A percentile compares a stretch with the other conserved stretches of the same genome.
Conservation (phyloP, 2,329 filamentous ascomycete genomes). For the Ilyonectria mors-panacis region DNA sequence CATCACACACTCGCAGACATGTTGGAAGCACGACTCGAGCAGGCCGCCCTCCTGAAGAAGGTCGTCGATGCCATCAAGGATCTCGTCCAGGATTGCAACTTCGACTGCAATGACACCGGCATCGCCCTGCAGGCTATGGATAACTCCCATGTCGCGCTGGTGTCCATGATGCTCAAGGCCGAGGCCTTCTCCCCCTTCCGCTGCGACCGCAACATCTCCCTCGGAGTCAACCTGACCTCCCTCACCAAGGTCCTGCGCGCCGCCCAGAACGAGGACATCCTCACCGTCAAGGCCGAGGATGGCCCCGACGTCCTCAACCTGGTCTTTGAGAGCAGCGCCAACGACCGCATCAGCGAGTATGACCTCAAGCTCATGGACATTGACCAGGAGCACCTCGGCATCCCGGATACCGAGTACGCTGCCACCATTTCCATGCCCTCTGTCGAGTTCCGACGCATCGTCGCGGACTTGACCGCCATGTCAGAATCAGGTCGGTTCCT, state of each 20-base stretch:
- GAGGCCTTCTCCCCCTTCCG: slow-evolving; percentile 96
- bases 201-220: slow-evolving; percentile 98
- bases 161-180: slow-evolving; percentile 98
- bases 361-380: slow-evolving; percentile 99
- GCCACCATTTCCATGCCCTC: slow-evolving; percentile 92
- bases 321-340: slow-evolving; percentile 90
- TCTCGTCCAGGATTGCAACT: slow-evolving; percentile 99
- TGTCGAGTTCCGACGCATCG: slow-evolving; percentile 93
- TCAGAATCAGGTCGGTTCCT: slow-evolving; percentile 88
- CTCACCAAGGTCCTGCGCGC: slow-evolving; percentile 97
- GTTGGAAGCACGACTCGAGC: slow-evolving; percentile 98
- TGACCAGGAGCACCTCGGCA: slow-evolving; percentile 98
- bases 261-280: slow-evolving; percentile 92
- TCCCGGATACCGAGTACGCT: slow-evolving; percentile 98
- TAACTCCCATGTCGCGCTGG: slow-evolving; percentile 98
- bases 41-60: slow-evolving; percentile 96
- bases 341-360: slow-evolving; percentile 96
- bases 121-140: slow-evolving; percentile 99
- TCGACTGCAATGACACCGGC: slow-evolving; percentile 99
- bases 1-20: slow-evolving; percentile 63
- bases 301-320: slow-evolving; percentile 96
- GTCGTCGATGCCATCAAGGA: slow-evolving; percentile 99
- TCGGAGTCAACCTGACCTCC: slow-evolving; percentile 96
- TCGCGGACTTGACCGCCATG: slow-evolving; percentile 89
- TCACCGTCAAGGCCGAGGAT: slow-evolving; percentile 98